phyloP scores from a whole-genome alignment of 1,139 yeast species.

The Kazachstania sp. region DNA sequence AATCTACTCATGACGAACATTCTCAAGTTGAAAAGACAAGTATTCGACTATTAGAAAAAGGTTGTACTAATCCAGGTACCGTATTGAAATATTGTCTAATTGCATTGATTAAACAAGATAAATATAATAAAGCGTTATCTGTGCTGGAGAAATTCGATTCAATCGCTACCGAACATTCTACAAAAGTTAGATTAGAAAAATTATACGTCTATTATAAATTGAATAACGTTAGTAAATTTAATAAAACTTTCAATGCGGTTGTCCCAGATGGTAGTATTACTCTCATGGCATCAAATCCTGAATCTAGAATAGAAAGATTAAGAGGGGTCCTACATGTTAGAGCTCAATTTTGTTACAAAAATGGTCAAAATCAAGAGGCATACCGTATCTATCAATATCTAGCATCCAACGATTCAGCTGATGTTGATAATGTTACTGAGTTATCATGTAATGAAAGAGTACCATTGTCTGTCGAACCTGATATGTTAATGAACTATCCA shows the following conservation, averaged over 20 bases:
- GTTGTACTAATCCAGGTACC: slow-evolving; percentile 37
- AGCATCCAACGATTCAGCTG: slow-evolving; percentile 22
- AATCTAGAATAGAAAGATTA: slow-evolving; percentile 9
- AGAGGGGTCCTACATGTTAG: slow-evolving; percentile 64
- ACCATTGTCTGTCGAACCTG: slow-evolving; percentile 17
- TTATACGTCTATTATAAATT: slow-evolving; percentile 67
- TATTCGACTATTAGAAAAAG: slow-evolving; percentile 33
- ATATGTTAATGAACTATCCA: slow-evolving; percentile 6
- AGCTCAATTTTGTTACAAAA: slow-evolving; percentile 73
- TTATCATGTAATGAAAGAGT: slow-evolving; percentile 36
- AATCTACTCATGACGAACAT: slow-evolving; percentile 40
- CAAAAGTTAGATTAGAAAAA: slow-evolving; percentile 42
- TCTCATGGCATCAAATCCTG: slow-evolving; percentile 10
- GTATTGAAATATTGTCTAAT: slow-evolving; percentile 50
- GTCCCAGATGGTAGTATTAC: slow-evolving; percentile 24
- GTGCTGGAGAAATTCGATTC: slow-evolving; percentile 39
- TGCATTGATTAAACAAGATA: slow-evolving; percentile 65
- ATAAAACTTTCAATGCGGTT: slow-evolving; percentile 34
- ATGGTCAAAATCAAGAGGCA: slow-evolving; percentile 52
- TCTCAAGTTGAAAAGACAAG: slow-evolving; percentile 41
- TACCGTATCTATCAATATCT: slow-evolving; percentile 47
- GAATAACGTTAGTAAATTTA: slow-evolving; percentile 39
- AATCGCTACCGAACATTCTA: slow-evolving; percentile 30
- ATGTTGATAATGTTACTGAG: slow-evolving; percentile 41
- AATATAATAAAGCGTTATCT: slow-evolving; percentile 48